Evolutionary conservation across 202 grass and related monocot species (phyloP), one percentile per base, ranked within the genome.

Genomic region (Brachypodium distachyon): DNA sequence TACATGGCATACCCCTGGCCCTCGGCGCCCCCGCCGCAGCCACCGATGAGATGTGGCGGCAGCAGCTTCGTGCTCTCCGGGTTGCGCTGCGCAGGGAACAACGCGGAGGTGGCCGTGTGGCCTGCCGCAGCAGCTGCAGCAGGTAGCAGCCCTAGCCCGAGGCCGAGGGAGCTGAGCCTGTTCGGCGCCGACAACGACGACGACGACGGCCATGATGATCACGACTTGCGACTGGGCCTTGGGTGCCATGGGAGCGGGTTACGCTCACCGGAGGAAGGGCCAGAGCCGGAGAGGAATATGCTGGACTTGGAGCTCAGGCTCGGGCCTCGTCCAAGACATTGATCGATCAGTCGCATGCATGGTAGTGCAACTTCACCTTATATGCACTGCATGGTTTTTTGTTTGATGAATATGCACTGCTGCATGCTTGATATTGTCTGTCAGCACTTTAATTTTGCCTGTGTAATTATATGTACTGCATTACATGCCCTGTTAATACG

Each of bases 231-330:
- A 27, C 56, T 90, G 74, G 62, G 87, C 21, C 66, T 79, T 40
- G 51, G 86, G 34, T 21, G 25, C 62, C n/a, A 62, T 1, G 61
- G 7, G n/a, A 65, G 46, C 47, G 42, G 10, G 12, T 46, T 37
- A 3, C 21, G n/a, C 22, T 34, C 26, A 9, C 42, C 12, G 14
- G 43, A 16, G n/a, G 79, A 25, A 14, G 14, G 8, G 42, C 5
- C 14, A 1, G 74, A 17, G 63, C 39, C 66, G 64, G 82, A 82
- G 67, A 81, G 62, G 31, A 75, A 57, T n/a, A n/a, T n/a, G 28
- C 31, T 82, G 46, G 81, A 87, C 46, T 42, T 91, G 84, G 88
- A 91, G 71, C 88, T 91, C 48, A 91, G 88, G 84, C 88, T 87
- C 14, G 88, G 88, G 6, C 77, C 74, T 57, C 73, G 49, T 47